These are phyloP conservation scores for Cutaneotrichosporon sp. DNA, from an alignment of 1,284 basidiomycete genomes.

Conservation along the genomic window DNA sequence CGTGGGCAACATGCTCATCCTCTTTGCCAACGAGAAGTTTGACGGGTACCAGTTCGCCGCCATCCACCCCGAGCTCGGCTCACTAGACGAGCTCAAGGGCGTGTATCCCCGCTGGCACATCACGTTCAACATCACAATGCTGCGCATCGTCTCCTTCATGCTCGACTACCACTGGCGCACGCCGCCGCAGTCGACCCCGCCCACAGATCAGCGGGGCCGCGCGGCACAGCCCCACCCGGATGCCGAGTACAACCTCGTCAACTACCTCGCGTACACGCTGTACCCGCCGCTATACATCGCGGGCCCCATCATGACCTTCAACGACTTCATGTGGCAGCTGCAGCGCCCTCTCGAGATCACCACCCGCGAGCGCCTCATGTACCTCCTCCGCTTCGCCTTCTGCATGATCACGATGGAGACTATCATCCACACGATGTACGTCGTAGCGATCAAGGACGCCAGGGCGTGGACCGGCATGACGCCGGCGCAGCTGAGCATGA, in stretches of 20 bases:
- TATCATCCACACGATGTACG: constrained; percentile 92
- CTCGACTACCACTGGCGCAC: constrained; percentile 87
- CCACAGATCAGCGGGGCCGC: constrained; percentile 57
- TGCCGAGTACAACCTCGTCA: constrained; percentile 60
- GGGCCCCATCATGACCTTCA: constrained; percentile 95
- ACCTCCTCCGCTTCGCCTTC: constrained; percentile 70
- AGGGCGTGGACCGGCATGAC: constrained; percentile 65
- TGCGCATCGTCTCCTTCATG: constrained; percentile 87
- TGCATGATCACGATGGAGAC: constrained; percentile 86
- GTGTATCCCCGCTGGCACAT: constrained; percentile 89
- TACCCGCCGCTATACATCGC: constrained; percentile 96
- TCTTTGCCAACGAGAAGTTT: constrained; percentile 77
- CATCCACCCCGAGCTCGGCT: constrained; percentile 62
- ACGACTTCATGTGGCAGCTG: constrained; percentile 81
- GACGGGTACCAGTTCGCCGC: constrained; percentile 71
- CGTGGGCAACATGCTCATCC: constrained; percentile 72
- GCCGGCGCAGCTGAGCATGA: constrained; percentile 82
- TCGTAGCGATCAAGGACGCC: constrained; percentile 92
- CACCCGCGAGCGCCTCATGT: constrained; percentile 55
- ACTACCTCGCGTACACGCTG: constrained; percentile 73
- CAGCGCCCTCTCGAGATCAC: constrained; percentile 57
- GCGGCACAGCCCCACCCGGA: constrained; percentile 56
- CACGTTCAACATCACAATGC: constrained; percentile 95
- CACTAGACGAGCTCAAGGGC: constrained; percentile 63
- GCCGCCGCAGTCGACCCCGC: constrained; percentile 15